Base-by-base conservation (phyloP, 2,329 filamentous ascomycete genomes). In the Scolecobasidium constrictum region DNA sequence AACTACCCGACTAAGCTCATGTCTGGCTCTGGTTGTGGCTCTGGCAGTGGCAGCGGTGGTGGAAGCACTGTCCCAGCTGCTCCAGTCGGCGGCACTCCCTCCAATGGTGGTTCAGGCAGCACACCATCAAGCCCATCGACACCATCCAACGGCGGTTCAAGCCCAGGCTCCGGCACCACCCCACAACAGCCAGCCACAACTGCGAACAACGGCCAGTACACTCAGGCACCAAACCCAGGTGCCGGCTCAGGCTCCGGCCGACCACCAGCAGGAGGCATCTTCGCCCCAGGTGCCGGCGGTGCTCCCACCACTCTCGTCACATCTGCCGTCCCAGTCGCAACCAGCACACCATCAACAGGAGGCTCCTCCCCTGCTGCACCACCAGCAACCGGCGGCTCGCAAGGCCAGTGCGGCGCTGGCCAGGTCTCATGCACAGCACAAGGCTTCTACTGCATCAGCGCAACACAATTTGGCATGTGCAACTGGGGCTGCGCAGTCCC, bases 1-100 rank as follows among this genome's bases (percentile, higher is more conserved):
- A 54, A 62, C 31, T 61, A 55, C 28, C 56, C 69, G n/a, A 65
- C 67, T 48, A 55, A 46, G 57, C 40, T 49, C 48, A 21, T 51
- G 58, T 37, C 59, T 58, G 2, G 57, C 60, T 39, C 52, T 53
- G 1, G 40, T 53, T 6, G 42, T n/a, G n/a, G 52, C 51, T 3
- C 54, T 56, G 47, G 56, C 60, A 38, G 56, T 51, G 21, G 18
- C 35, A 11, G 17, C 17, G n/a, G 21, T 9, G 16, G 4, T 16
- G 18, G 37, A 4, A 22, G 1, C 2, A 23, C 37, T 19, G 2
- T 15, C 11, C 20, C 26, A 2, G 20, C 20, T 12, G 23, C 19
- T 28, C 17, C 36, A 17, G 15, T 6, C 28, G 20, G 22, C 3
- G 3, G 16, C 5, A 12, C 20, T 15, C n/a, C 41, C 15, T 21